These are phyloP conservation scores for Capsicum baccatum DNA, from an alignment of 257 asterid species.

Conservation along the genomic window DNA sequence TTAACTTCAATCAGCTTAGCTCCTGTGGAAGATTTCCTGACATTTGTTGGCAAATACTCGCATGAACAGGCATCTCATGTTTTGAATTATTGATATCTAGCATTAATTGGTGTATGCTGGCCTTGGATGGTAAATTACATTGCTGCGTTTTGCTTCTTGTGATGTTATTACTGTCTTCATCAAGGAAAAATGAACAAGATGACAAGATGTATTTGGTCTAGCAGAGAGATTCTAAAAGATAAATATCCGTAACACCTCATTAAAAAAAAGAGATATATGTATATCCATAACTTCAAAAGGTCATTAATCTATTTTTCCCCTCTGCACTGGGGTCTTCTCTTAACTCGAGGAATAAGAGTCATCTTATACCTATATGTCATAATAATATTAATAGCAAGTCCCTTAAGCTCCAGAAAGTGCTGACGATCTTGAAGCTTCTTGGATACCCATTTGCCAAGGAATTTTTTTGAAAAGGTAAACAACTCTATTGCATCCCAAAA, in stretches of 20 bases:
- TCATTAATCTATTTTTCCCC: background rate
- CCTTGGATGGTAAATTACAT: background rate
- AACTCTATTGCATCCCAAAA: too few relatives aligned
- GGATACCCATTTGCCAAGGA: background rate
- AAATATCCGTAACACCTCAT: background rate
- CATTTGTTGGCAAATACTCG: background rate
- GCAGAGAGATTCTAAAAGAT: background rate
- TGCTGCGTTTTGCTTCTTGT: background rate
- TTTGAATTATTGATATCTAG: constrained; percentile 10
- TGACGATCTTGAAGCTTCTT: background rate
- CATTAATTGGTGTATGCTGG: background rate
- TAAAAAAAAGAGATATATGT: background rate
- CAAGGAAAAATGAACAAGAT: constrained; percentile 9
- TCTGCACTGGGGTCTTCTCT: background rate
- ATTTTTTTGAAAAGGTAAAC: too few relatives aligned
- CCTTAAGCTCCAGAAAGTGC: background rate
- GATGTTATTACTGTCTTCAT: background rate
- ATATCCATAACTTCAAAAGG: background rate
- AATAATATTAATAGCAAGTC: background rate
- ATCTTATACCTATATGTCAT: constrained; percentile 6
- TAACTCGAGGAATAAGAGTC: background rate
- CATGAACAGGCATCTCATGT: background rate
- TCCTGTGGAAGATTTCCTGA: background rate
- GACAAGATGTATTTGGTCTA: background rate
- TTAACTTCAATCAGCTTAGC: background rate